These are phyloP conservation scores for Epipyxis sp. DNA, from an alignment of 108 stramenopile genomes.

Conservation along the genomic window DNA sequence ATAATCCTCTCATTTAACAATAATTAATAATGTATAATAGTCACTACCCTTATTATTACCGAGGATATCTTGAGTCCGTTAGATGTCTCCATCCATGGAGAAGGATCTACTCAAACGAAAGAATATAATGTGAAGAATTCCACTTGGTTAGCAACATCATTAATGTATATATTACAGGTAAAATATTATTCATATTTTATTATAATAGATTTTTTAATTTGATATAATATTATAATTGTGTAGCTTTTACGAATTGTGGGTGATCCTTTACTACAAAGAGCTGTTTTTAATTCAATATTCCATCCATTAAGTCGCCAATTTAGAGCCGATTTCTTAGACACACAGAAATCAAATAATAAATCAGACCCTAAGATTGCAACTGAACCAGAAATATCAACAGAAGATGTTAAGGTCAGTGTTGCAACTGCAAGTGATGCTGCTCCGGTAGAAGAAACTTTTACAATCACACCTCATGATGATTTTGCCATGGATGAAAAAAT, in stretches of 20 bases:
- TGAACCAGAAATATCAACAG: no score
- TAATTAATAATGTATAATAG: not conserved
- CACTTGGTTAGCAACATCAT: not conserved
- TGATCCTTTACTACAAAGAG: not conserved
- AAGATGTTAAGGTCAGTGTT: not conserved
- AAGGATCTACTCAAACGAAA: not conserved
- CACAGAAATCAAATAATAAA: no score
- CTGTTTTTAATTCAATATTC: not conserved
- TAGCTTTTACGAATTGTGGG: not conserved
- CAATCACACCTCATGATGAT: no score
- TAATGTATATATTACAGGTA: slow-evolving; percentile 1
- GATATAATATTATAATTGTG: not conserved
- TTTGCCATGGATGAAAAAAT: no score
- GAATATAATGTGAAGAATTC: not conserved
- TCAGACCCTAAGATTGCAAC: no score
- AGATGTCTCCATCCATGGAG: not conserved
- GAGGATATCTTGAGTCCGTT: not conserved
- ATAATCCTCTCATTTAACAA: not conserved
- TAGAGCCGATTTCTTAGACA: not conserved
- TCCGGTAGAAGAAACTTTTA: slow-evolving; percentile 1
- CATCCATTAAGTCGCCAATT: not conserved
- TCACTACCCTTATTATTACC: not conserved
- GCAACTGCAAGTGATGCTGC: not conserved
- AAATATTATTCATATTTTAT: not conserved
- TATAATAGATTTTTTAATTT: not conserved